Percentiles rank a stretch among this genome's conserved stretches.
phyloP scores from a whole-genome alignment of 805 yeast species.

The Barnettozyma salicaria region DNA sequence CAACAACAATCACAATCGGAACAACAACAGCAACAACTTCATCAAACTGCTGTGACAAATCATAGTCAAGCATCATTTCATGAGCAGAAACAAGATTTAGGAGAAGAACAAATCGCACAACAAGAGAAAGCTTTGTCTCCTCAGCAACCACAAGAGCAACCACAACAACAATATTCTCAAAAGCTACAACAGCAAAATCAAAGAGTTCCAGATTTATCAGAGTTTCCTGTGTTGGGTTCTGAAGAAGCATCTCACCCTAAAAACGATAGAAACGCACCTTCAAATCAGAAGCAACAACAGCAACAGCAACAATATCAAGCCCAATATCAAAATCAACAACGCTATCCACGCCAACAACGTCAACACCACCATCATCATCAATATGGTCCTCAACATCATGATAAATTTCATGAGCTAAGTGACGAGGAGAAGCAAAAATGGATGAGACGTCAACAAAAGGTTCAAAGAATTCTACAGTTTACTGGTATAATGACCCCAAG shows the following conservation, averaged over 20 bases:
- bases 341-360: conserved; percentile 16
- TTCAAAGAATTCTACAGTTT: conserved; percentile 66
- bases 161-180: conserved; percentile 12
- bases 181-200: conserved; percentile 23
- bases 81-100: too few relatives aligned
- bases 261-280: conserved; percentile 19
- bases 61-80: too few relatives aligned
- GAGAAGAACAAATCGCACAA: conserved; percentile 3
- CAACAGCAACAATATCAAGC: conserved; percentile 12
- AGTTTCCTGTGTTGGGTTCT: conserved; percentile 51
- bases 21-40: conserved; percentile 9
- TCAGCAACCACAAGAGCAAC: conserved; percentile 14
- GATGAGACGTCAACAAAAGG: conserved; percentile 66
- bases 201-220: conserved; percentile 32
- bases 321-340: conserved; percentile 15
- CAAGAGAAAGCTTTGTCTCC: conserved; percentile 8
- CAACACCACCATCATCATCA: conserved; percentile 24
- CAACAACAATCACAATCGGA: conserved; percentile 26
- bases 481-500: conserved; percentile 96
- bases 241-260: conserved; percentile 27
- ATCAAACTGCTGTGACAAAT: too few relatives aligned
- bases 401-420: conserved; percentile 38
- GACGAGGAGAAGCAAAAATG: conserved; percentile 70
- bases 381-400: conserved; percentile 26
- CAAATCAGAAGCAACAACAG: conserved; percentile 16